Evolutionary conservation across 495 filamentous ascomycete species (phyloP).

Genomic region (Penicillium canescens): DNA sequence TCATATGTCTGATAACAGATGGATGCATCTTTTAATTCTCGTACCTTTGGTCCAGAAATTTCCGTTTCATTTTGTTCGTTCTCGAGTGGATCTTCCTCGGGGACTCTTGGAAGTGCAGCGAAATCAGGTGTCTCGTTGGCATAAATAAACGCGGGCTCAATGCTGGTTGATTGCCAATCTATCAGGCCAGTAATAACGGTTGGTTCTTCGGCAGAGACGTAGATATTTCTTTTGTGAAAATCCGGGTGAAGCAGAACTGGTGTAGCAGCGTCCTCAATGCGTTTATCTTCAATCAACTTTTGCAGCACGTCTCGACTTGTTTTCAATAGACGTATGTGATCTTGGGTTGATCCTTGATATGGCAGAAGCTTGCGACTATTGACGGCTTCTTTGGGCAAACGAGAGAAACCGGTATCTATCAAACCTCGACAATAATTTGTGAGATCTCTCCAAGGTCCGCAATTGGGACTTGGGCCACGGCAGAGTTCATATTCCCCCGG

Average conservation of each 20-base stretch:
- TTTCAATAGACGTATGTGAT: slow-evolving; percentile 32
- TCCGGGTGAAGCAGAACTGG: slow-evolving; percentile 37
- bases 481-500: too few species aligned
- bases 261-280: slow-evolving; percentile 15
- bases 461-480: too few species aligned
- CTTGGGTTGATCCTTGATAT: slow-evolving; percentile 36
- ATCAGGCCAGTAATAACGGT: slow-evolving; percentile 38
- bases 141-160: slow-evolving; percentile 43
- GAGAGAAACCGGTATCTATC: too few species aligned
- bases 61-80: slow-evolving; percentile 6
- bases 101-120: slow-evolving; percentile 14
- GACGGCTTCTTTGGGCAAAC: too few species aligned
- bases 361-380: too few species aligned
- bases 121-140: slow-evolving; percentile 42
- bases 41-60: slow-evolving; percentile 5
- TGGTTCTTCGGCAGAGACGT: slow-evolving; percentile 43
- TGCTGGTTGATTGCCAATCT: slow-evolving; percentile 41
- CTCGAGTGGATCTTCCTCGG: slow-evolving; percentile 14
- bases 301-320: slow-evolving; percentile 28
- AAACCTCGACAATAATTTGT: too few species aligned
- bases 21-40: slow-evolving; percentile 23
- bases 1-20: slow-evolving; percentile 40
- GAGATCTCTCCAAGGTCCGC: too few species aligned
- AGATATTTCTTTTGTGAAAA: slow-evolving; percentile 45
- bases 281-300: slow-evolving; percentile 27